A percentile compares a stretch with the other conserved stretches of the same genome.
These are phyloP conservation scores for Astragalus membranaceus DNA, from an alignment of 306 rosid species.

Conservation along the genomic window DNA sequence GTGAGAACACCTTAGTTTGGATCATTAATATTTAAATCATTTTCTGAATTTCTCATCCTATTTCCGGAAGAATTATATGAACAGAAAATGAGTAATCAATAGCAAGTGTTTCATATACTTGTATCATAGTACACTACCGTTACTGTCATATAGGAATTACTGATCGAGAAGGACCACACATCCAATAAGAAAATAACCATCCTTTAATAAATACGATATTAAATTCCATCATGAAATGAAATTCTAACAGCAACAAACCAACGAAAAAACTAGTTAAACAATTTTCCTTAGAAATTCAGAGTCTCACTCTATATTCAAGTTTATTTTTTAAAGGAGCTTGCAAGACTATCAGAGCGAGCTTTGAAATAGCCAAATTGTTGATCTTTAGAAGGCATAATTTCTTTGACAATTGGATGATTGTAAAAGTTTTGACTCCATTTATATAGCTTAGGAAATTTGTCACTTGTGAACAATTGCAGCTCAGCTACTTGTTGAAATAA, in stretches of 20 bases:
- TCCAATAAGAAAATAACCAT: too few relatives aligned
- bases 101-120: too few relatives aligned
- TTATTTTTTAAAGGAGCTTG: neutral
- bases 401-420: constrained; percentile 23
- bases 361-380: constrained; percentile 14
- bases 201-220: neutral
- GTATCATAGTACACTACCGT: too few relatives aligned
- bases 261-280: too few relatives aligned
- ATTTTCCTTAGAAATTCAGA: neutral
- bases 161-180: too few relatives aligned
- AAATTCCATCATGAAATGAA: too few relatives aligned
- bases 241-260: neutral
- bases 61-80: too few relatives aligned
- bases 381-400: constrained; percentile 34
- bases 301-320: neutral
- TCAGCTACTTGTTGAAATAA: constrained; percentile 31
- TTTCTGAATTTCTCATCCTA: too few relatives aligned
- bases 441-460: constrained; percentile 36
- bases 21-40: too few relatives aligned
- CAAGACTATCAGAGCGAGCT: neutral
- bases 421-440: constrained; percentile 37
- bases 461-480: constrained; percentile 19
- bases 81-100: too few relatives aligned
- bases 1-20: too few relatives aligned
- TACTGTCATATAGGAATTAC: too few relatives aligned